Evolutionary conservation across 1,139 yeast species (phyloP), one percentile per base, ranked within the genome.

Genomic region (Wickerhamomyces sp.): DNA sequence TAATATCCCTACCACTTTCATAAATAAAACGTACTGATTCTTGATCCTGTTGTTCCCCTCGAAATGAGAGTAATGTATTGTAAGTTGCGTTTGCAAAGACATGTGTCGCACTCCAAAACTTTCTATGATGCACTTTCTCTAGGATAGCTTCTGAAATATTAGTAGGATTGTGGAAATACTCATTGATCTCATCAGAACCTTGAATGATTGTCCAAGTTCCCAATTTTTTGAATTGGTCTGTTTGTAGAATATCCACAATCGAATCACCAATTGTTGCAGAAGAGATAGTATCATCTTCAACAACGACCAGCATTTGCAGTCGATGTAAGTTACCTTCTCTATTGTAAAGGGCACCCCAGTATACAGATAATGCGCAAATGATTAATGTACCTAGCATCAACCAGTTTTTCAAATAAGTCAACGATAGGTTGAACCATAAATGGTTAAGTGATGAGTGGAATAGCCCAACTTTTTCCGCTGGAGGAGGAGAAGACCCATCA

Each of bases 281-380:
- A 28, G 42, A 39, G 14, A 47, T 42, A 18, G 58, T 53, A 1
- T 50, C 36, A 45, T 77, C 81, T 44, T 72, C 76, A 38, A 70
- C 59, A 19, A 71, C 70, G 26, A 80, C 71, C 38, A 74, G 57
- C 54, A 72, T 60, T 19, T 66, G 59, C 45, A 79, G 55, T 46
- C 75, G 68, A 12, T 51, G 52, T 28, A 60, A 56, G 20, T 81
- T 56, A 7, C 48, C 42, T 2, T 46, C 46, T 37, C 85, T 60
- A 21, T 64, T 46, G 52, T 65, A 78, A 52, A 71, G 60, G 1
- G 82, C 63, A 1, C 83, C 87, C 84, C 86, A 79, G 52, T 75
- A 80, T 15, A 80, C 59, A 3, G 81, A 68, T 43, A 78, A 64
- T 9, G 72, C 60, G 9, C 36, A 35, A 33, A 56, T 45, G 33